Conservation (phyloP, 2,329 filamentous ascomycete species). For the Teratosphaeria viscida region DNA sequence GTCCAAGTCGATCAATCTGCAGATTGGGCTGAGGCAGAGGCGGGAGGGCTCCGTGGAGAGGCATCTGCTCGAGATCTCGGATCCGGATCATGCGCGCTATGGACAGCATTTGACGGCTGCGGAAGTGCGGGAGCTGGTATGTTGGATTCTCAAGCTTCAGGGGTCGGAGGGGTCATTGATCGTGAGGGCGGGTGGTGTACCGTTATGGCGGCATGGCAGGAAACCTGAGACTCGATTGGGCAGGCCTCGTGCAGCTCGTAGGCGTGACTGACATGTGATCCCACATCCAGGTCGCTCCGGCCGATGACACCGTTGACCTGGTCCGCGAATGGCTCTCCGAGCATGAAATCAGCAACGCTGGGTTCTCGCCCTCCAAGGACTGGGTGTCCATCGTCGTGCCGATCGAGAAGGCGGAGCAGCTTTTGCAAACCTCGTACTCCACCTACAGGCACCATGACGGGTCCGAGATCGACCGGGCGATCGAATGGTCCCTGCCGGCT, state of each 20-base stretch:
- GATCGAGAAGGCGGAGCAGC: slow-evolving; percentile 40
- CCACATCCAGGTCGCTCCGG: slow-evolving; percentile 41
- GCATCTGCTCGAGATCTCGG: slow-evolving; percentile 45
- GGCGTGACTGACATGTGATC: not conserved
- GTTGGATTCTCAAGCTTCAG: not conserved
- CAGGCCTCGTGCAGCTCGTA: not conserved
- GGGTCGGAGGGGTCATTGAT: not conserved
- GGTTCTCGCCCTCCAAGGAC: slow-evolving; percentile 46
- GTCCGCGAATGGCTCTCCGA: slow-evolving; percentile 48
- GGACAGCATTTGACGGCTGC: slow-evolving; percentile 41
- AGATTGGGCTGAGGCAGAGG: slow-evolving; percentile 50
- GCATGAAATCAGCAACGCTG: slow-evolving; percentile 38
- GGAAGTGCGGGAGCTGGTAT: slow-evolving; percentile 33
- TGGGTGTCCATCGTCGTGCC: slow-evolving; percentile 47
- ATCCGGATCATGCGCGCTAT: slow-evolving; percentile 44
- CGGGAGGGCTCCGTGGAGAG: slow-evolving; percentile 46
- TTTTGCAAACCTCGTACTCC: slow-evolving; percentile 44
- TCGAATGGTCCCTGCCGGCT: slow-evolving; percentile 47
- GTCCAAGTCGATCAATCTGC: slow-evolving; percentile 41
- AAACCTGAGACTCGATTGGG: not conserved
- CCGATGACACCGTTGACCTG: slow-evolving; percentile 40
- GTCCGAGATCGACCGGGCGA: slow-evolving; percentile 41
- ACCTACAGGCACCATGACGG: slow-evolving; percentile 45
- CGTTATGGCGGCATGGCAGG: not conserved
- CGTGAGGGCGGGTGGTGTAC: not conserved